Conservation (phyloP, 192 early-diverging fungal species). For the Backusella sp. region DNA sequence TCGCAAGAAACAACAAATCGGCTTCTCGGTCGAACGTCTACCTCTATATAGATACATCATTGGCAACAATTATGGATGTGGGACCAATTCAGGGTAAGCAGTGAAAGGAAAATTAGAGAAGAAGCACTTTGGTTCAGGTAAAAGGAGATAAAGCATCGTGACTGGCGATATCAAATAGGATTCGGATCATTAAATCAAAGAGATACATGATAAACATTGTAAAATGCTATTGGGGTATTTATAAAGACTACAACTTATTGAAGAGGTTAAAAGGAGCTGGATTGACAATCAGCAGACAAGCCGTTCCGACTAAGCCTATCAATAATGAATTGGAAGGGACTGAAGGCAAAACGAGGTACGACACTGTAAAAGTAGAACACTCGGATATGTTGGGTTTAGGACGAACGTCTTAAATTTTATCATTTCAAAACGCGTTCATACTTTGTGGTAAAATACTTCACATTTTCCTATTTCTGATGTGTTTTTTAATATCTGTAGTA, state of each 20-base stretch:
- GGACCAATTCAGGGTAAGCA: background rate
- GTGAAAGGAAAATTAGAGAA: background rate
- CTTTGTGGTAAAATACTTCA: background rate
- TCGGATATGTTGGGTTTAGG: background rate
- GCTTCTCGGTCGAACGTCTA: background rate
- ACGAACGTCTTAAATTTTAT: background rate
- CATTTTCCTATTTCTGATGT: background rate
- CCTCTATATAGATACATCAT: background rate
- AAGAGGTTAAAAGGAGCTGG: background rate
- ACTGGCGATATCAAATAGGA: background rate
- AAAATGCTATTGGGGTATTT: background rate
- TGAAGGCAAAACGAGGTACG: background rate
- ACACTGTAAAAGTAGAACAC: background rate
- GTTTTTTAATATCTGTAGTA: background rate
- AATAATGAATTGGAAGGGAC: background rate
- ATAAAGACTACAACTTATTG: background rate
- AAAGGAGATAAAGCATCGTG: background rate
- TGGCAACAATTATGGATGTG: background rate
- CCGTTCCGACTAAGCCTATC: background rate
- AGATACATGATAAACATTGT: background rate
- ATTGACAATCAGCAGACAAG: background rate
- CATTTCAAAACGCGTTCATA: background rate
- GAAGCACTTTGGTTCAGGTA: background rate
- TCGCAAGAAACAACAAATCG: background rate
- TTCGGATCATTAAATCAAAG: too few species aligned